phyloP scores from a whole-genome alignment of 805 yeast genomes.

The Pichia membranifaciens region DNA sequence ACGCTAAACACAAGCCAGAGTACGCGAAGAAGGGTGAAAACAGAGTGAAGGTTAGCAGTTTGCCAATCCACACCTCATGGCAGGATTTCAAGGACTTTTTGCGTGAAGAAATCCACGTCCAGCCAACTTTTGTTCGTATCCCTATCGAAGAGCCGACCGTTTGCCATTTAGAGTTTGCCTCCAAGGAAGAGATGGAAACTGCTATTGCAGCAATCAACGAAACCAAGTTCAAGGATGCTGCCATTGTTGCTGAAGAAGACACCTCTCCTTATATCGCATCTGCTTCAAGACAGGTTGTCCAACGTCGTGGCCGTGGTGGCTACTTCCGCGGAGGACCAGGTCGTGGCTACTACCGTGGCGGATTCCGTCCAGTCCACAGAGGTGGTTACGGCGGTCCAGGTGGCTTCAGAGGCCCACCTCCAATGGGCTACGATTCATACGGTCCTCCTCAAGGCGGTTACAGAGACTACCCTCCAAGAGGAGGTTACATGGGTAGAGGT shows the following conservation, averaged over 20 bases:
- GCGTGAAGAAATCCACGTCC: constrained; percentile 60
- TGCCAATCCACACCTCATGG: constrained; percentile 78
- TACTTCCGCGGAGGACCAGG: constrained; percentile 38
- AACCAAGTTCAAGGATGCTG: constrained; percentile 57
- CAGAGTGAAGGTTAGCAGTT: constrained; percentile 62
- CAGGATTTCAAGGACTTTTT: constrained; percentile 88
- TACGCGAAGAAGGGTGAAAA: constrained; percentile 63
- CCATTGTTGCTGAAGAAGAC: constrained; percentile 74
- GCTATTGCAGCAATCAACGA: constrained; percentile 73
- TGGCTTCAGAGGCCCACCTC: constrained; percentile 31
- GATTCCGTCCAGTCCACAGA: constrained; percentile 19
- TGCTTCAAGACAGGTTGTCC: constrained; percentile 44
- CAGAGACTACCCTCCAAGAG: constrained; percentile 26
- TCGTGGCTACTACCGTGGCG: constrained; percentile 35
- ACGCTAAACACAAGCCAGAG: constrained; percentile 46
- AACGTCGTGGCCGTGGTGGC: constrained; percentile 37
- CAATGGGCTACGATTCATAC: constrained; percentile 33
- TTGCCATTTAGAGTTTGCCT: constrained; percentile 50
- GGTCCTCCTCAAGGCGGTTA: constrained; percentile 31
- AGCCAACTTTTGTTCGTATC: constrained; percentile 58
- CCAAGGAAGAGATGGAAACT: constrained; percentile 68
- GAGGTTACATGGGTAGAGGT: constrained; percentile 23
- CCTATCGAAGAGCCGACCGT: constrained; percentile 38
- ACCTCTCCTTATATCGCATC: constrained; percentile 47
- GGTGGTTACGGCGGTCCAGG: constrained; percentile 30